These are phyloP conservation scores for Fusarium austroafricanum DNA, from an alignment of 2,329 filamentous ascomycete species.

Conservation along the genomic window DNA sequence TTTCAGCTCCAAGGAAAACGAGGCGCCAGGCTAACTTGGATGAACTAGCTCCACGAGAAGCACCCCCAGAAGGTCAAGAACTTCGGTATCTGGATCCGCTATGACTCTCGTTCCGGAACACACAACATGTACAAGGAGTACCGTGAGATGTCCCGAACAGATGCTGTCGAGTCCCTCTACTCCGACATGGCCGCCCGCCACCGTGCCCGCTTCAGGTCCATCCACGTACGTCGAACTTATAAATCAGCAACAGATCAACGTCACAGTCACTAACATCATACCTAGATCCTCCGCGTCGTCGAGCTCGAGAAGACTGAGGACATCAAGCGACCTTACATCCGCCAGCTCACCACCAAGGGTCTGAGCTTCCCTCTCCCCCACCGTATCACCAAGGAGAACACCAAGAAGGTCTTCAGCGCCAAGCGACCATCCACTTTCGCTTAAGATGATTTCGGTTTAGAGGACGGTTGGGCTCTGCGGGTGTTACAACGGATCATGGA, in stretches of 20 bases:
- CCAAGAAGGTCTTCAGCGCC: conserved; percentile 92
- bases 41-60: conserved; percentile 93
- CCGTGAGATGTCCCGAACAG: conserved; percentile 96
- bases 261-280: conserved; percentile 10
- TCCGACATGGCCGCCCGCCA: conserved; percentile 99
- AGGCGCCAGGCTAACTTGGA: conserved; percentile 1
- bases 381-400: conserved; percentile 84
- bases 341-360: conserved; percentile 94
- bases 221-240: conserved; percentile 80
- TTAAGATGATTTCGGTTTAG: conserved; percentile 72
- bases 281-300: conserved; percentile 95
- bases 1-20: neutral
- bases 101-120: conserved; percentile 99
- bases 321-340: conserved; percentile 99
- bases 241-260: neutral
- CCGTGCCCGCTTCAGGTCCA: conserved; percentile 94
- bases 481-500: conserved; percentile 73
- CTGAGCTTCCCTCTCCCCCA: conserved; percentile 99
- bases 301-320: conserved; percentile 95
- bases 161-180: conserved; percentile 97
- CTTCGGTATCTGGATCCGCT: conserved; percentile 99
- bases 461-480: conserved; percentile 65
- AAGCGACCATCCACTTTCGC: conserved; percentile 97
- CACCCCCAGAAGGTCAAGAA: conserved; percentile 99
- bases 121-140: conserved; percentile 99